phyloP scores from a whole-genome alignment of 2,329 filamentous ascomycete genomes.

The Ceratocystis lukuohia region DNA sequence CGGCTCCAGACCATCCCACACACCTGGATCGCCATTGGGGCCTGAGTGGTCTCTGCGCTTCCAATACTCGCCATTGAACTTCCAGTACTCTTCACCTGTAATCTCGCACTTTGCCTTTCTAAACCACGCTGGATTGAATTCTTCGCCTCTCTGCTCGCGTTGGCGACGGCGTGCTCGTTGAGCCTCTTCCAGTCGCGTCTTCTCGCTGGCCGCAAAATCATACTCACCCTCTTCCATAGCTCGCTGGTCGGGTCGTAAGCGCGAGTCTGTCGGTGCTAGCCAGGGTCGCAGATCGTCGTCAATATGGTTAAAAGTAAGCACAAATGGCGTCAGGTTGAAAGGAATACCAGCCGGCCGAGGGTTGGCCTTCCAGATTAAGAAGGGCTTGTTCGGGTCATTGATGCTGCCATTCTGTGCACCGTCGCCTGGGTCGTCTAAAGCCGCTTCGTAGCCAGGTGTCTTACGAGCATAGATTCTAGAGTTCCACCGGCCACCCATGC shows the following conservation, averaged over 20 bases:
- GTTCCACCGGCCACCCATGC: conserved; percentile 90
- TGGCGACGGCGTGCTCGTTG: conserved; percentile 63
- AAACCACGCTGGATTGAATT: conserved; percentile 82
- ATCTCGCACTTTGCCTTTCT: conserved; percentile 54
- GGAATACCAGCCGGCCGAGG: conserved; percentile 69
- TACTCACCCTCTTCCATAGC: conserved; percentile 99
- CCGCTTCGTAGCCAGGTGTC: conserved; percentile 77
- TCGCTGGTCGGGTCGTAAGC: conserved; percentile 84
- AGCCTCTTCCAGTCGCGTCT: conserved; percentile 85
- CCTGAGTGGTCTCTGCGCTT: conserved; percentile 53
- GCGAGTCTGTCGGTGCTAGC: conserved; percentile 83
- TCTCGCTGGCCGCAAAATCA: conserved; percentile 82
- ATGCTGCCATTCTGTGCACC: conserved; percentile 38
- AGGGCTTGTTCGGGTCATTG: conserved; percentile 58
- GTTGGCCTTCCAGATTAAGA: conserved; percentile 88
- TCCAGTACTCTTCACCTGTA: conserved; percentile 84
- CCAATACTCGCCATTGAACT: conserved; percentile 85
- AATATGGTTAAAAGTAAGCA: conserved; percentile 83
- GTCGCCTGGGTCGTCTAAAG: conserved; percentile 46
- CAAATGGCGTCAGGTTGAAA: conserved; percentile 95
- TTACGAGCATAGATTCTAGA: conserved; percentile 90
- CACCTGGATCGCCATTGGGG: conserved; percentile 38
- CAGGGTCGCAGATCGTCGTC: conserved; percentile 65
- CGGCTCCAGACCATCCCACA: conserved; percentile 63
- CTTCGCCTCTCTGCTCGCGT: conserved; percentile 64